phyloP scores from a whole-genome alignment of 345 rosid species.

The Laguncularia racemosa region DNA sequence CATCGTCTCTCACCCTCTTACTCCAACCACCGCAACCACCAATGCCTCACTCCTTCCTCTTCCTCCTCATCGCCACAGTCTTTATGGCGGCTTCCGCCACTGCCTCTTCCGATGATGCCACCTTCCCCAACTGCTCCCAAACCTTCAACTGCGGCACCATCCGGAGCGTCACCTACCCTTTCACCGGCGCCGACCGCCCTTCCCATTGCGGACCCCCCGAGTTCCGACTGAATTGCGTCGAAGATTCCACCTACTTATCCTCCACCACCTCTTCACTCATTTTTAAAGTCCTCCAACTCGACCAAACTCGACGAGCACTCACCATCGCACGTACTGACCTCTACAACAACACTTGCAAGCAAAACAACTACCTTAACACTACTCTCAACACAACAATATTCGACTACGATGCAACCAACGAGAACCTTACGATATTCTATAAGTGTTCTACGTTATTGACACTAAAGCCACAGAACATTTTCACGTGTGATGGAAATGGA shows the following conservation, averaged over 20 bases:
- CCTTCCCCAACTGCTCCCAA: conserved; percentile 11
- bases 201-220: conserved; percentile 33
- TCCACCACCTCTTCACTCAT: conserved; percentile 5
- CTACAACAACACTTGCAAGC: conserved; percentile 17
- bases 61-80: background rate
- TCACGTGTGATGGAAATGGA: conserved; percentile 15
- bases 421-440: conserved; percentile 12
- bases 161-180: conserved; percentile 28
- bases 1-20: background rate
- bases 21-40: background rate
- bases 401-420: conserved; percentile 1
- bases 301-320: conserved; percentile 15
- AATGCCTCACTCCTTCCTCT: background rate
- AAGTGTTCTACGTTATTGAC: conserved; percentile 5
- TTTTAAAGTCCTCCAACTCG: conserved; percentile 17
- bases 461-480: background rate
- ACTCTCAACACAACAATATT: conserved; percentile 16
- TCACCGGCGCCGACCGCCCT: conserved; percentile 42
- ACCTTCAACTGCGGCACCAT: conserved; percentile 30
- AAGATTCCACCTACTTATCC: conserved; percentile 7
- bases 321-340: conserved; percentile 23
- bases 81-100: background rate
- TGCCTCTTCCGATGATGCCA: background rate
- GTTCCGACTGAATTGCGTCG: conserved; percentile 23
- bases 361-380: conserved; percentile 8